phyloP scores from a whole-genome alignment of 192 early-diverging fungal genomes.

The Backusella sp. region DNA sequence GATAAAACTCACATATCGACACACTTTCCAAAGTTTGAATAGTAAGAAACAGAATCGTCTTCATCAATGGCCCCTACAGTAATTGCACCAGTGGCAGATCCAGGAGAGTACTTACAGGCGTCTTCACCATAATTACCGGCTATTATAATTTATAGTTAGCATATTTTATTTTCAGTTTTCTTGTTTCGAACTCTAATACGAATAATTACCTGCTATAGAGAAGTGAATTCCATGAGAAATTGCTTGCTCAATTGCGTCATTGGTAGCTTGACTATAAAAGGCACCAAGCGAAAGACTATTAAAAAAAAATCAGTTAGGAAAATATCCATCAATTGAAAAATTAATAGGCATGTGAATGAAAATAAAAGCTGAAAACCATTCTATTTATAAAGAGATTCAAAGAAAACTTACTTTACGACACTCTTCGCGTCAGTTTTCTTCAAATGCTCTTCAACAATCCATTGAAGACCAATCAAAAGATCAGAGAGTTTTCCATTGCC shows the following conservation, averaged over 20 bases:
- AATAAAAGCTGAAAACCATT: neutral
- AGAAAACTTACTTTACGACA: slow-evolving; percentile 41
- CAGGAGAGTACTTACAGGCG: slow-evolving; percentile 56
- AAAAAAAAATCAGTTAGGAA: neutral
- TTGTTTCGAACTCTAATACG: neutral
- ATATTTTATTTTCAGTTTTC: neutral
- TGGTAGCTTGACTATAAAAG: slow-evolving; percentile 44
- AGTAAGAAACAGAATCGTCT: slow-evolving; percentile 54
- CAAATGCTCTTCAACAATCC: slow-evolving; percentile 47
- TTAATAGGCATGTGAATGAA: neutral
- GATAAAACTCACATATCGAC: slow-evolving; percentile 43
- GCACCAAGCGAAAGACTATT: slow-evolving; percentile 53
- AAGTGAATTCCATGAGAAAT: slow-evolving; percentile 51
- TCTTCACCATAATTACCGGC: slow-evolving; percentile 61
- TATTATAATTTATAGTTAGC: neutral
- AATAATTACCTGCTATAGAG: slow-evolving; percentile 40
- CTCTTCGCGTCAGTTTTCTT: slow-evolving; percentile 24
- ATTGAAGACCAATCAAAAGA: slow-evolving; percentile 48
- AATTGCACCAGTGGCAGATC: slow-evolving; percentile 48
- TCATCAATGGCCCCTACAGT: slow-evolving; percentile 62
- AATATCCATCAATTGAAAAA: neutral
- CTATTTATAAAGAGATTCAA: neutral
- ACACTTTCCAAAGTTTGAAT: slow-evolving; percentile 59
- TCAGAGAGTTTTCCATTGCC: slow-evolving; percentile 50
- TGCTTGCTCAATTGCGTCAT: slow-evolving; percentile 48